These are phyloP conservation scores for Oryza coarctata DNA, from an alignment of 176 grass and related monocot genomes.

Conservation along the genomic window DNA sequence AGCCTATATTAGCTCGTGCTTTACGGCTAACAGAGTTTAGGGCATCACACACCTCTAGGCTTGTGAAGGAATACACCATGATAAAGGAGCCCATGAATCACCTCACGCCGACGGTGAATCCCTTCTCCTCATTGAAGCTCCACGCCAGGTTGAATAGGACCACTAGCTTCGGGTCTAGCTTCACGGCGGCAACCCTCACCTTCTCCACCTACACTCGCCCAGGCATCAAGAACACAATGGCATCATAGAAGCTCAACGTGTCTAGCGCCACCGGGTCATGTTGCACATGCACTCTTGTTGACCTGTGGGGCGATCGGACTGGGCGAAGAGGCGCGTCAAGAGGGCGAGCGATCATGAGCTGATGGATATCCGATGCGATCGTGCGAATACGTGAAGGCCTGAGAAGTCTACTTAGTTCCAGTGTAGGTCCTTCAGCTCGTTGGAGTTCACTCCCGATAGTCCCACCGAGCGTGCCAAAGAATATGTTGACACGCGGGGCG, in stretches of 20 bases:
- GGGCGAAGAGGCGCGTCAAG: no score
- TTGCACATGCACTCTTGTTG: conserved; percentile 50
- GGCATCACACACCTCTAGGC: conserved; percentile 76
- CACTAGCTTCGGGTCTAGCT: conserved; percentile 53
- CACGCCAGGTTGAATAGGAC: conserved; percentile 90
- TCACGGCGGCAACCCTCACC: conserved; percentile 34
- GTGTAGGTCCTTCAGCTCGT: no score
- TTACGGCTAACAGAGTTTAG: no score
- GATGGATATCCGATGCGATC: no score
- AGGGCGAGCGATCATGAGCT: no score
- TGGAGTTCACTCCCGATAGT: no score
- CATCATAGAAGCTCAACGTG: conserved; percentile 41
- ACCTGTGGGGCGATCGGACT: no score
- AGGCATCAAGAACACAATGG: conserved; percentile 56
- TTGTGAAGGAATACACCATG: conserved; percentile 93
- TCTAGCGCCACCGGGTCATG: conserved; percentile 38
- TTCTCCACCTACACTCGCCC: conserved; percentile 54
- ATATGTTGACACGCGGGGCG: no score
- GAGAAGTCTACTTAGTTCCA: no score
- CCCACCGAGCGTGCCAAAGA: no score
- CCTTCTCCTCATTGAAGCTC: conserved; percentile 75
- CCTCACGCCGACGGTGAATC: conserved; percentile 28
- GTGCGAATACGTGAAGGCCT: no score
- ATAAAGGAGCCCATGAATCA: conserved; percentile 66
- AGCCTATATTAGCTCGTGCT: no score